These are phyloP conservation scores for Pholiota microspora DNA, from an alignment of 768 basidiomycete genomes.

Conservation along the genomic window DNA sequence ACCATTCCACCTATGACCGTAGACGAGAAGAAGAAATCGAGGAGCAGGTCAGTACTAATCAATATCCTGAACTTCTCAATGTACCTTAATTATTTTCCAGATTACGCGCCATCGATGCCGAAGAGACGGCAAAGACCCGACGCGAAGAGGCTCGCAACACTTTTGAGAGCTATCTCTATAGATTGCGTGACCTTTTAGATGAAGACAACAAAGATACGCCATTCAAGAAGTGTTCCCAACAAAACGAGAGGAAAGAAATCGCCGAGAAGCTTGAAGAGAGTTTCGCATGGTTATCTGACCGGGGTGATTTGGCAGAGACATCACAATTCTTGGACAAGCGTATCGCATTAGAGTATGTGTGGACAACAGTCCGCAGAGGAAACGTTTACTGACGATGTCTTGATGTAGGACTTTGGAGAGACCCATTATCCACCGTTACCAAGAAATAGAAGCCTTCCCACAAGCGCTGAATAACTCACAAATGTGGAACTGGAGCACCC, in stretches of 20 bases:
- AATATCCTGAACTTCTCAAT: neutral
- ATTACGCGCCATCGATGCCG: constrained; percentile 72
- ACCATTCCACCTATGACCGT: constrained; percentile 75
- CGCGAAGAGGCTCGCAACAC: constrained; percentile 90
- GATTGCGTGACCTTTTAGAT: constrained; percentile 77
- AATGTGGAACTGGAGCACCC: constrained; percentile 86
- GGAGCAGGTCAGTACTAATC: constrained; percentile 57
- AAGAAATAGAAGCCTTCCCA: constrained; percentile 86
- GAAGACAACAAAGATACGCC: constrained; percentile 65
- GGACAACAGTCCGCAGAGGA: neutral
- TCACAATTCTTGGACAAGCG: constrained; percentile 73
- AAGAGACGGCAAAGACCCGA: constrained; percentile 72
- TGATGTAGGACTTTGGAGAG: constrained; percentile 63
- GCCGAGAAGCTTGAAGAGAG: constrained; percentile 67
- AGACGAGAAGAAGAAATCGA: constrained; percentile 71
- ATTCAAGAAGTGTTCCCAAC: constrained; percentile 83
- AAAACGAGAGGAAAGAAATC: constrained; percentile 66
- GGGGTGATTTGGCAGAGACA: constrained; percentile 81
- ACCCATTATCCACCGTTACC: constrained; percentile 83
- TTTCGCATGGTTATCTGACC: constrained; percentile 79
- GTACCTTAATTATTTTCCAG: constrained; percentile 34
- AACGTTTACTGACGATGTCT: neutral
- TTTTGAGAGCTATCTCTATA: constrained; percentile 93
- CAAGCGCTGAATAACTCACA: constrained; percentile 78
- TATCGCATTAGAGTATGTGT: constrained; percentile 77